Percentiles rank a stretch among this genome's conserved stretches.
Evolutionary conservation across 2,329 filamentous ascomycete genomes (phyloP).

Genomic region (Cytospora chrysosperma): DNA sequence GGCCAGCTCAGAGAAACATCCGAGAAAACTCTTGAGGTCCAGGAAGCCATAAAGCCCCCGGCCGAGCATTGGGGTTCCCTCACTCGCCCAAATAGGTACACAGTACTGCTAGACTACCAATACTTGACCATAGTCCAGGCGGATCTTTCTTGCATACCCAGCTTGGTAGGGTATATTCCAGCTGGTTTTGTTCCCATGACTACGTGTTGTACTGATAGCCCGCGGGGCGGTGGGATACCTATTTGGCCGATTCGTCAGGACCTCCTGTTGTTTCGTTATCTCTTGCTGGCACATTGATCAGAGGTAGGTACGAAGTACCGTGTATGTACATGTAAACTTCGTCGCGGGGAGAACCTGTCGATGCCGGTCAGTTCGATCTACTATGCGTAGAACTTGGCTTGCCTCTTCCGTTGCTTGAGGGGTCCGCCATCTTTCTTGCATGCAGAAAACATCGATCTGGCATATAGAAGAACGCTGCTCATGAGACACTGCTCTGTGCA

Average conservation of each 20-base stretch:
- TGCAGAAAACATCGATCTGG: slow-evolving; percentile 16
- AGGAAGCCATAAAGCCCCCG: slow-evolving; percentile 5
- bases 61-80: slow-evolving; percentile 15
- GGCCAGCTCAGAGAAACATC: slow-evolving; percentile 7
- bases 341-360: background rate
- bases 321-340: too few species aligned
- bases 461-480: background rate
- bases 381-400: background rate
- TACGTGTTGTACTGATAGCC: background rate
- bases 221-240: background rate
- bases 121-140: background rate
- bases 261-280: slow-evolving; percentile 8
- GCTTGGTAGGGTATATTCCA: too few species aligned
- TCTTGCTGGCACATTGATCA: slow-evolving; percentile 3
- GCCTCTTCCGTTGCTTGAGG: background rate
- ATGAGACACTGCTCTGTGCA: background rate
- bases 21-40: slow-evolving; percentile 12
- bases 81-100: background rate
- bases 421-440: slow-evolving; percentile 13
- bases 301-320: background rate
- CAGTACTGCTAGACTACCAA: background rate
- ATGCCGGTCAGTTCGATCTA: background rate
- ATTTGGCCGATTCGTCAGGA: background rate
- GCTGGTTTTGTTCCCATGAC: background rate
- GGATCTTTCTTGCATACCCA: background rate